A percentile compares a stretch with the other conserved stretches of the same genome.
Evolutionary conservation across 1,139 yeast species (phyloP).

Genomic region (Diutina neorugosa): DNA sequence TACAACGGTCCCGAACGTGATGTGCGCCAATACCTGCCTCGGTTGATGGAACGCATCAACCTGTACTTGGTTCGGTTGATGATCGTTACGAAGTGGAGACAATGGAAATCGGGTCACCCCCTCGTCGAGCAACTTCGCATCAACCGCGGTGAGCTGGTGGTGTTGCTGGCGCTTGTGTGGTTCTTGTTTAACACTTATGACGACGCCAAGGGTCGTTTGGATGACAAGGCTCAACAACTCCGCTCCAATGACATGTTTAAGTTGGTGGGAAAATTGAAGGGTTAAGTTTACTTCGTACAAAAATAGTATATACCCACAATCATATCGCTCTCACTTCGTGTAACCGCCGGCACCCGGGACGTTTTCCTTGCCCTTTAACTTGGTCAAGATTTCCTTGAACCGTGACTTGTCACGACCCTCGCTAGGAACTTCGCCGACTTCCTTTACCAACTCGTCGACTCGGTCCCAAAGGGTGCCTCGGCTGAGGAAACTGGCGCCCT

Average conservation of each 20-base stretch:
- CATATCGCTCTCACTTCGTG: constrained; percentile 1
- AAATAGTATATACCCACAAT: background rate
- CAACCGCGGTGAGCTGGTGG: background rate
- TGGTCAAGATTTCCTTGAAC: constrained; percentile 15
- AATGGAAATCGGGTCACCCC: background rate
- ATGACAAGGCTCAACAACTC: background rate
- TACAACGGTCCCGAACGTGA: constrained; percentile 1
- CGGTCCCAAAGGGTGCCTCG: constrained; percentile 87
- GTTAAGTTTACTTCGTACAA: background rate
- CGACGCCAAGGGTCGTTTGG: background rate
- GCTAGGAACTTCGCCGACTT: constrained; percentile 24
- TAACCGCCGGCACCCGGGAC: constrained; percentile 21
- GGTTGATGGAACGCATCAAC: background rate
- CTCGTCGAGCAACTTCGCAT: background rate
- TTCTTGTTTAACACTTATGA: background rate
- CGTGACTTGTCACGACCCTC: constrained; percentile 16
- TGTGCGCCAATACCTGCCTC: background rate
- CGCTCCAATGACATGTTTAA: constrained; percentile 1
- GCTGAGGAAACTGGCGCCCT: constrained; percentile 70
- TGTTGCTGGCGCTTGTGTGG: background rate
- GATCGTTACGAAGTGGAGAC: background rate
- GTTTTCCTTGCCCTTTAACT: constrained; percentile 18
- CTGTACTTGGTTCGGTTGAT: background rate
- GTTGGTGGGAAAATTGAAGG: background rate
- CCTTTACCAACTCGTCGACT: constrained; percentile 37